Evolutionary conservation across 345 rosid species (phyloP).

Genomic region (Eutrema japonicum): DNA sequence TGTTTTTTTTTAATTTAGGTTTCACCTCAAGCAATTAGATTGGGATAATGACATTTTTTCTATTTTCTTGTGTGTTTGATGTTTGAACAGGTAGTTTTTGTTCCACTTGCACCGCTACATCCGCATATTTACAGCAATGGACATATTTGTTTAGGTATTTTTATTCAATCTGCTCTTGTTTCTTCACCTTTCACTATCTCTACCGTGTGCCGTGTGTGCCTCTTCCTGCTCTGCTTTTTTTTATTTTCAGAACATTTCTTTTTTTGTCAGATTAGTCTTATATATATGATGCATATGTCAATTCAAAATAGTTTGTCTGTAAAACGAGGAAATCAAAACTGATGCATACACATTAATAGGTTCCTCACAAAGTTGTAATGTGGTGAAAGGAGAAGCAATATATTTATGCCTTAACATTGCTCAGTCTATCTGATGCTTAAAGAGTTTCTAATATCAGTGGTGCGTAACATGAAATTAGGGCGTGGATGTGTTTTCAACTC

Average conservation of each 20-base stretch:
- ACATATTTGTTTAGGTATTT: slow-evolving; percentile 58
- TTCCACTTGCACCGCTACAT: slow-evolving; percentile 73
- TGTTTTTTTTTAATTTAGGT: no score
- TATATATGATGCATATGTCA: not conserved
- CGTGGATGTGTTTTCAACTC: not conserved
- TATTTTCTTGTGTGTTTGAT: not conserved
- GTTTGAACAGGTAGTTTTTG: slow-evolving; percentile 51
- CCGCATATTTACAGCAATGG: slow-evolving; percentile 88
- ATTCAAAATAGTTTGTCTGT: not conserved
- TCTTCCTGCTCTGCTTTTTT: not conserved
- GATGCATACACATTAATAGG: not conserved
- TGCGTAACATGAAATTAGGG: not conserved
- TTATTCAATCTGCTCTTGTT: slow-evolving; percentile 1
- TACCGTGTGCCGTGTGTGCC: not conserved
- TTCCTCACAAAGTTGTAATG: no score
- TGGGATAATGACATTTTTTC: not conserved
- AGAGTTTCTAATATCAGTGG: not conserved
- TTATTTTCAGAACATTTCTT: not conserved
- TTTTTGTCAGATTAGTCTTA: not conserved
- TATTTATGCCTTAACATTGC: not conserved
- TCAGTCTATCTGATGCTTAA: not conserved
- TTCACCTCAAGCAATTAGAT: not conserved
- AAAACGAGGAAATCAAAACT: not conserved
- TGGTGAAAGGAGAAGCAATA: not conserved
- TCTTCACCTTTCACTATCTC: not conserved